Percentiles rank a stretch among this genome's conserved stretches.
Evolutionary conservation across 495 filamentous ascomycete genomes (phyloP).

Genomic region (Xanthoparmelia taractica): DNA sequence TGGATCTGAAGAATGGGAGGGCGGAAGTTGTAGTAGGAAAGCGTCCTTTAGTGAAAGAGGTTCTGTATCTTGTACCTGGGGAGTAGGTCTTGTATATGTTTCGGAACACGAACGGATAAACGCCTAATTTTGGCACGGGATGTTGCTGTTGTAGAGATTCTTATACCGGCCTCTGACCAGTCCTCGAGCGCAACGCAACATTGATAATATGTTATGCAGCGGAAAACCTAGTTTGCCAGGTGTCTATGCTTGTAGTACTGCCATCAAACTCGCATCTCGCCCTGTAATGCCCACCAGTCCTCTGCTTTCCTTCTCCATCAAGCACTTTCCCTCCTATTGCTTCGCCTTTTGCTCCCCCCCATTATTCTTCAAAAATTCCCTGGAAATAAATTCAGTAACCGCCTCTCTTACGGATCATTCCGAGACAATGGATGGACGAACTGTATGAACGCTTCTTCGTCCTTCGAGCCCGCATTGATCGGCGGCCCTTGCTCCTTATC

Average conservation of each 20-base stretch:
- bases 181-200: not conserved
- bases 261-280: not conserved
- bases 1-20: conserved; percentile 17
- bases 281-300: not conserved
- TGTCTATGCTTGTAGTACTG: not conserved
- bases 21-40: conserved; percentile 20
- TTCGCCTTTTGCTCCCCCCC: conserved; percentile 60
- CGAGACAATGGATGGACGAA: conserved; percentile 34
- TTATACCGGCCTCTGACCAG: not conserved
- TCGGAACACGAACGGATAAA: not conserved
- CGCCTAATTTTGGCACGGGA: not conserved
- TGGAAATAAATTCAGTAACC: conserved; percentile 28
- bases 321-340: conserved; percentile 30
- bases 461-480: conserved; percentile 78
- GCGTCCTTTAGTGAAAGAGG: conserved; percentile 6
- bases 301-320: not conserved
- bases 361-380: conserved; percentile 73
- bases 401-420: conserved; percentile 24
- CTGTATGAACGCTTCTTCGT: conserved; percentile 98
- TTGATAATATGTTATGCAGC: not conserved
- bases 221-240: not conserved
- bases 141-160: not conserved
- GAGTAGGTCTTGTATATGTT: not conserved
- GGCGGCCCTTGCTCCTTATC: conserved; percentile 56
- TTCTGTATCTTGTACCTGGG: not conserved